Percentiles rank a stretch among this genome's conserved stretches.
Evolutionary conservation across 345 rosid species (phyloP).

Genomic region (Populus pruinosa): DNA sequence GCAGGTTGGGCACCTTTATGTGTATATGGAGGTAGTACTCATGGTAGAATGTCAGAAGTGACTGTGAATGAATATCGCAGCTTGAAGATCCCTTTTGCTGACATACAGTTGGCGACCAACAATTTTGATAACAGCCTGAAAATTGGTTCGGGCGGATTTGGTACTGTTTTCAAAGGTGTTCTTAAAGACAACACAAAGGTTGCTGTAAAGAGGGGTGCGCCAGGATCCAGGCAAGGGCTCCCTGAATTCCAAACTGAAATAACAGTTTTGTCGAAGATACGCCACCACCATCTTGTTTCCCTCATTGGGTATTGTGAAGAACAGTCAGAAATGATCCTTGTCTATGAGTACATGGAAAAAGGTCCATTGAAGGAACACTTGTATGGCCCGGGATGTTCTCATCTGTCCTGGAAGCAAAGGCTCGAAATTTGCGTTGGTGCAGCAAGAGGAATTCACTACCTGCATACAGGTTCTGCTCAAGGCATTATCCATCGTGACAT

Average conservation of each 20-base stretch:
- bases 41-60: conserved; percentile 66
- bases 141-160: conserved; percentile 90
- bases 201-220: conserved; percentile 88
- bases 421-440: conserved; percentile 89
- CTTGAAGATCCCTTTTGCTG: conserved; percentile 68
- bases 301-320: conserved; percentile 93
- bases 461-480: conserved; percentile 89
- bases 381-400: conserved; percentile 57
- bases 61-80: conserved; percentile 59
- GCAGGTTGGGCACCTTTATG: conserved; percentile 78
- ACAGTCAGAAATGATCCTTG: conserved; percentile 88
- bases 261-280: conserved; percentile 71
- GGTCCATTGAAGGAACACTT: conserved; percentile 85
- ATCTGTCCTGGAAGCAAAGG: conserved; percentile 88
- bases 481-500: conserved; percentile 98
- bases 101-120: conserved; percentile 66
- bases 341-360: conserved; percentile 91
- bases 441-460: conserved; percentile 91
- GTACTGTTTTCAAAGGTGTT: conserved; percentile 85
- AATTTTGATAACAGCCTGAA: conserved; percentile 67
- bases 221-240: conserved; percentile 91
- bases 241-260: conserved; percentile 94
- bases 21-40: conserved; percentile 64
- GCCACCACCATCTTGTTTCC: conserved; percentile 90
- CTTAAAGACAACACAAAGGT: conserved; percentile 71